Percentiles rank a stretch among this genome's conserved stretches.
Evolutionary conservation across 805 yeast genomes (phyloP).

Genomic region (Danielozyma ontarioensis): DNA sequence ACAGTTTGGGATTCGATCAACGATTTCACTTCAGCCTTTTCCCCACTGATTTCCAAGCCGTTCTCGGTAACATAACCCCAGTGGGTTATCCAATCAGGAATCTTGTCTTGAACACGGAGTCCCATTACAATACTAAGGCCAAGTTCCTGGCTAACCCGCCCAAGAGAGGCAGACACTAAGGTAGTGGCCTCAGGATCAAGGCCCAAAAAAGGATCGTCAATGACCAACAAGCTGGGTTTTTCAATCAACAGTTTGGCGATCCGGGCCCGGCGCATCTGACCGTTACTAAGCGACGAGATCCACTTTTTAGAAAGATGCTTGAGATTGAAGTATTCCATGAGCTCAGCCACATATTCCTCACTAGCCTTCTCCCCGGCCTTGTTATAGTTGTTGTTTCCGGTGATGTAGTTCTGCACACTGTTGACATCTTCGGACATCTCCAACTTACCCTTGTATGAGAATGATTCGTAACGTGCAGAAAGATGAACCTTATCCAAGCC

Average conservation of each 20-base stretch:
- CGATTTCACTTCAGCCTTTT: conserved; percentile 22
- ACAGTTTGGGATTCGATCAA: conserved; percentile 1
- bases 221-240: conserved; percentile 59
- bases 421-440: conserved; percentile 59
- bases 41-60: conserved; percentile 53
- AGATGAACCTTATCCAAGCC: conserved; percentile 57
- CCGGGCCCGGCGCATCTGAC: conserved; percentile 88
- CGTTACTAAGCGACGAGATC: conserved; percentile 86
- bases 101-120: conserved; percentile 63
- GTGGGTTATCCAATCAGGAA: conserved; percentile 80
- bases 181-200: conserved; percentile 71
- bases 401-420: conserved; percentile 48
- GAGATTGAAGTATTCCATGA: conserved; percentile 51
- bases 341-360: conserved; percentile 28
- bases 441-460: conserved; percentile 59
- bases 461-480: conserved; percentile 85
- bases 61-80: conserved; percentile 52
- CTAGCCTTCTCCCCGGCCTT: conserved; percentile 19
- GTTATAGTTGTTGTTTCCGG: conserved; percentile 49
- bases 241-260: conserved; percentile 68
- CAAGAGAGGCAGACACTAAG: conserved; percentile 53
- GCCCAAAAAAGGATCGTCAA: conserved; percentile 93
- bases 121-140: conserved; percentile 67
- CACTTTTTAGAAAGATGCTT: conserved; percentile 60
- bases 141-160: conserved; percentile 22